These are phyloP conservation scores for Citrus mangshanensis DNA, from an alignment of 345 rosid genomes.

Conservation along the genomic window DNA sequence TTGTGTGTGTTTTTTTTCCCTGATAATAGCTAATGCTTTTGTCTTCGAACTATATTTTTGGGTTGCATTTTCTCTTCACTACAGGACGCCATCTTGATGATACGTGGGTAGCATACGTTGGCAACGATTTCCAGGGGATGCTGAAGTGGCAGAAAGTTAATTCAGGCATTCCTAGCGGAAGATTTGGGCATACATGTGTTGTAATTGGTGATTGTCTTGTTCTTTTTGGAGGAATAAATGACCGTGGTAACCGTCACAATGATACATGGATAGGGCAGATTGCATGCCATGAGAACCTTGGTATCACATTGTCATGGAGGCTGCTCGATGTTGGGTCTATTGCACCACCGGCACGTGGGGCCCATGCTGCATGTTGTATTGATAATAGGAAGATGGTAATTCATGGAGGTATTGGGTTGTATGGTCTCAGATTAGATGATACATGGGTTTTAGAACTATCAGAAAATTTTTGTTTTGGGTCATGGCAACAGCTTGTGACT, in stretches of 20 bases:
- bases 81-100: conserved; percentile 96
- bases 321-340: conserved; percentile 49
- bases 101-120: conserved; percentile 75
- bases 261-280: conserved; percentile 90
- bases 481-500: conserved; percentile 58
- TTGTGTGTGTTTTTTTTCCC: background rate
- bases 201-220: conserved; percentile 52
- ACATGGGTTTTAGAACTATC: conserved; percentile 83
- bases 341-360: conserved; percentile 85
- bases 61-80: background rate
- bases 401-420: conserved; percentile 80
- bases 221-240: conserved; percentile 90
- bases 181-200: conserved; percentile 90
- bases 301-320: conserved; percentile 60
- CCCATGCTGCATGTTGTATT: conserved; percentile 86
- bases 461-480: conserved; percentile 51
- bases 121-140: conserved; percentile 42
- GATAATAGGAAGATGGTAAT: conserved; percentile 66
- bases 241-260: conserved; percentile 70
- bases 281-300: conserved; percentile 33
- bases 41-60: background rate
- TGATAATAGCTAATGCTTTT: background rate
- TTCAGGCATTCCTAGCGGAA: conserved; percentile 77
- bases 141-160: conserved; percentile 65
- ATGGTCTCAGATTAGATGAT: conserved; percentile 70